Evolutionary conservation across 257 asterid genomes (phyloP).

Genomic region (Ophiorrhiza pumila): DNA sequence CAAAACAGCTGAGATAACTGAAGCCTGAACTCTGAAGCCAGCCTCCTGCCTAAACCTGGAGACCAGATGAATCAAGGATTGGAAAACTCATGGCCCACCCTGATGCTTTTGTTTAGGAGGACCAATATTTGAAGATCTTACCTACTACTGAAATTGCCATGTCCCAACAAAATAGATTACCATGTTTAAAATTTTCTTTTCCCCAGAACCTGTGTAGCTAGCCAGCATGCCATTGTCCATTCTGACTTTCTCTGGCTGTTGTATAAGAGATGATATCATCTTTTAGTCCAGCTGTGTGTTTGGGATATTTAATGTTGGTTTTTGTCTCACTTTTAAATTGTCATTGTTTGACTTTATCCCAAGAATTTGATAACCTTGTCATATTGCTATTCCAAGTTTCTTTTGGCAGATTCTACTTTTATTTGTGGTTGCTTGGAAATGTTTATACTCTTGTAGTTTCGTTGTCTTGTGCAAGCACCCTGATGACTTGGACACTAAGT

Average conservation of each 20-base stretch:
- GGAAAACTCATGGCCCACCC: slow-evolving; percentile 72
- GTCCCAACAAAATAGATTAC: slow-evolving; percentile 58
- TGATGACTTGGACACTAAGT: neutral
- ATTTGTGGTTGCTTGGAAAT: neutral
- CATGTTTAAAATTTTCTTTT: slow-evolving; percentile 54
- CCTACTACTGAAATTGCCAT: slow-evolving; percentile 58
- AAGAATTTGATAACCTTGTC: slow-evolving; percentile 1
- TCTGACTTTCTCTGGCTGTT: slow-evolving; percentile 38
- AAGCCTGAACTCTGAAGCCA: slow-evolving; percentile 96
- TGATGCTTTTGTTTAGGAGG: slow-evolving; percentile 78
- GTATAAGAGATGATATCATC: slow-evolving; percentile 45
- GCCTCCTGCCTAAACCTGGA: slow-evolving; percentile 95
- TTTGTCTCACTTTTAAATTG: slow-evolving; percentile 15
- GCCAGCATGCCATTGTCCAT: slow-evolving; percentile 49
- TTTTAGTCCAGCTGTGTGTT: slow-evolving; percentile 42
- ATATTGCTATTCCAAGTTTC: neutral
- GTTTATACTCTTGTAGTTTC: neutral
- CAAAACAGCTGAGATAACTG: slow-evolving; percentile 91
- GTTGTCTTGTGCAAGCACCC: slow-evolving; percentile 1
- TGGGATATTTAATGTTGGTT: slow-evolving; percentile 23
- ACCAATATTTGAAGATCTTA: slow-evolving; percentile 70
- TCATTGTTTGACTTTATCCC: slow-evolving; percentile 6
- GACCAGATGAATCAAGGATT: slow-evolving; percentile 80
- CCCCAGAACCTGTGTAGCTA: slow-evolving; percentile 67
- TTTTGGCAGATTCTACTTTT: neutral